Conservation (phyloP, 495 filamentous ascomycete genomes). For the Parachaetomium inaequale region DNA sequence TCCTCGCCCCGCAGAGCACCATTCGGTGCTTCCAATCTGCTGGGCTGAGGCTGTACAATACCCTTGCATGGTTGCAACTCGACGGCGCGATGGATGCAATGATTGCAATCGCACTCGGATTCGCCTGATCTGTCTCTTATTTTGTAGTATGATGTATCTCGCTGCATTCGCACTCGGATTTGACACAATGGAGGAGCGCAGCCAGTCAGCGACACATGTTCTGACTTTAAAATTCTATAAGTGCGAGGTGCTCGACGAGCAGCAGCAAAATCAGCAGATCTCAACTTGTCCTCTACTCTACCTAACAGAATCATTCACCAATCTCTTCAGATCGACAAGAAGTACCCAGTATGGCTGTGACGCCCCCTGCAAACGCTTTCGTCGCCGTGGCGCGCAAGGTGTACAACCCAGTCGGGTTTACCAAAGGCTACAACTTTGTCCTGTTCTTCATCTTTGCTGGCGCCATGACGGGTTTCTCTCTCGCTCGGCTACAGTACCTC, state of each 20-base stretch:
- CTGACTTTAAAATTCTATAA: too few species aligned
- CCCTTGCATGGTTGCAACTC: neutral
- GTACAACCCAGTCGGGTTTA: slow-evolving; percentile 36
- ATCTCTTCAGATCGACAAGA: neutral
- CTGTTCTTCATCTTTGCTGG: slow-evolving; percentile 36
- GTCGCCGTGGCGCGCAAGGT: slow-evolving; percentile 14
- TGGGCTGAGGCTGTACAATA: too few species aligned
- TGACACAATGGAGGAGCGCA: too few species aligned
- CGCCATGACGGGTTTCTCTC: slow-evolving; percentile 34
- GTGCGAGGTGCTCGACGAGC: too few species aligned
- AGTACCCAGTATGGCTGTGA: neutral
- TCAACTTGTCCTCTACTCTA: neutral
- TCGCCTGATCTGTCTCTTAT: too few species aligned
- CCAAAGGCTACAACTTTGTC: slow-evolving; percentile 40
- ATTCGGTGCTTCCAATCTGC: too few species aligned
- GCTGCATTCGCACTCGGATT: too few species aligned
- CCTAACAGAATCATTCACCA: neutral
- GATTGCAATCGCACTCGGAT: neutral
- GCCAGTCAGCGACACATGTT: too few species aligned
- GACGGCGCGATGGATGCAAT: too few species aligned
- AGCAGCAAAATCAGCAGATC: too few species aligned
- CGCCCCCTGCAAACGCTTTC: neutral
- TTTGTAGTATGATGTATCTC: too few species aligned
- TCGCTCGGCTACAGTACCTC: slow-evolving; percentile 38
- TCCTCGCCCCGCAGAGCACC: too few species aligned